Base-by-base conservation (phyloP, 371 early-diverging fungal species). In the Syncephalastrum sp. region DNA sequence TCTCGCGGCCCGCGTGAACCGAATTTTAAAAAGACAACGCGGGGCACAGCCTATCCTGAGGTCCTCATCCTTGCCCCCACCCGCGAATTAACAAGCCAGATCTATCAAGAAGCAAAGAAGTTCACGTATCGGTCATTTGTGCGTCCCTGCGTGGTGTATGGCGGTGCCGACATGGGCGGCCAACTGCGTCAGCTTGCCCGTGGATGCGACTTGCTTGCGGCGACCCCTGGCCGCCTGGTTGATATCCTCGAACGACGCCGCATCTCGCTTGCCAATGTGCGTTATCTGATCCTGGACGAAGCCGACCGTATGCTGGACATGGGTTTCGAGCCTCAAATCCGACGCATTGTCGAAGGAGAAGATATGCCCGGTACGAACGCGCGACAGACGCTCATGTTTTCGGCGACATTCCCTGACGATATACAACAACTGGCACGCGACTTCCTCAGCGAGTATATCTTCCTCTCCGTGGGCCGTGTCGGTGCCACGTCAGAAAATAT, bases 221-320 rank as follows among this genome's bases (percentile, higher is more conserved):
- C 99, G 17, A 98, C 99, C 1, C 99, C 99, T 10, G 99, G 99
- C 19, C 92, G 99, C 57, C 85, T 99, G 43, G 92, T 95, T 12
- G 99, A 99, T 68, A 75, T 99, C 61, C 81, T 99, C 38, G 97
- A 97, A 70, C 91, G 97, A 53, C 90, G 91, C 13, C 86, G 88
- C 48, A 74, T 98, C 43, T 91, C 92, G 27, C 83, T 97, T 27
- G 68, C 81, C 41, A 82, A 82, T 53, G 82, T 96, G 62, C 79
- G 84, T 52, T 96, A 92, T 67, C 76, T 99, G 29, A 95, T 99
- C 5, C 77, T 99, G 17, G 99, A 99, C 72, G 99, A 99, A 78
- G 99, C 99, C 21, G 99, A 99, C 79, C 91, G 99, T 60, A 95
- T 98, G 94, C 84, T 98, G 44, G 99, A 99, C 68, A 98, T 97